Evolutionary conservation across 345 rosid species (phyloP).

Genomic region (Acer saccharum): DNA sequence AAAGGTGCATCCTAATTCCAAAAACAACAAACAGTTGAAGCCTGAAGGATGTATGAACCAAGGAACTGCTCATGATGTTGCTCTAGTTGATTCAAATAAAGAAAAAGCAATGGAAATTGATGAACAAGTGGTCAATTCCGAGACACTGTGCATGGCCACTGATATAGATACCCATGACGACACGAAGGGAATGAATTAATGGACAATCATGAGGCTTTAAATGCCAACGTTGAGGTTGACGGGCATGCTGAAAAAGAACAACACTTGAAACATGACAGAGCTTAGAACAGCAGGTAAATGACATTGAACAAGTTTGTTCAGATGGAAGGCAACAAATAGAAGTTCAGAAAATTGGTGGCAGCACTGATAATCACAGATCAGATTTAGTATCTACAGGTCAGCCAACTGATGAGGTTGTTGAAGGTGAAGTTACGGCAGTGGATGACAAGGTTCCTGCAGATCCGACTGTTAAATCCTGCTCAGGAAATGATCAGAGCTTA

Average conservation of each 20-base stretch:
- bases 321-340: constrained; percentile 18
- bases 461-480: not conserved
- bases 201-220: constrained; percentile 21
- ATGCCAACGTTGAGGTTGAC: constrained; percentile 5
- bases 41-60: constrained; percentile 12
- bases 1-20: constrained; percentile 27
- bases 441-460: constrained; percentile 9
- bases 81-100: constrained; percentile 28
- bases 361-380: constrained; percentile 14
- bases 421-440: constrained; percentile 15
- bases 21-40: constrained; percentile 27
- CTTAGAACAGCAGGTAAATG: constrained; percentile 20
- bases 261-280: constrained; percentile 8
- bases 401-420: constrained; percentile 7
- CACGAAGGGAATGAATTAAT: constrained; percentile 20
- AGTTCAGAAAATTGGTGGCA: constrained; percentile 13
- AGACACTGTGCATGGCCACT: constrained; percentile 18
- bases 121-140: constrained; percentile 29
- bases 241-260: constrained; percentile 10
- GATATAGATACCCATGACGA: constrained; percentile 26
- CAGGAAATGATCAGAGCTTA: constrained; percentile 11
- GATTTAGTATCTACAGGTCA: constrained; percentile 14
- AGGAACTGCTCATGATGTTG: constrained; percentile 18
- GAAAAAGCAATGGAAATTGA: constrained; percentile 33
- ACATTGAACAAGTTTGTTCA: constrained; percentile 15